Percentiles rank a stretch among this genome's conserved stretches.
phyloP scores from a whole-genome alignment of 1,284 basidiomycete species.

The Apiotrichum laibachii region DNA sequence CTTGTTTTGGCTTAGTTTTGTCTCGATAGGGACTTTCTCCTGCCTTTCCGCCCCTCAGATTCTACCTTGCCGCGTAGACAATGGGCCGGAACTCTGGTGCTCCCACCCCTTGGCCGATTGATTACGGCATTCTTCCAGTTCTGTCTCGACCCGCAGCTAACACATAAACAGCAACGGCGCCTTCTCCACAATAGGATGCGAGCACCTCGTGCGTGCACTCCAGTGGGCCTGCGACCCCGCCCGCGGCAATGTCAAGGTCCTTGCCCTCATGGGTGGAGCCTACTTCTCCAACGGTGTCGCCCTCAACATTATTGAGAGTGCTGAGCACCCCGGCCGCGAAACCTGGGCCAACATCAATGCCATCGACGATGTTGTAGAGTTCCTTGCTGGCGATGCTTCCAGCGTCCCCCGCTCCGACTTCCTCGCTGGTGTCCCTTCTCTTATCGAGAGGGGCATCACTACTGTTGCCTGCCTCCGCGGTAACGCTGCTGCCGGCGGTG shows the following conservation, averaged over 20 bases:
- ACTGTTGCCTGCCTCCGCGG: slow-evolving; percentile 53
- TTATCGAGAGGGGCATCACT: slow-evolving; percentile 50
- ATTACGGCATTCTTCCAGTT: not conserved
- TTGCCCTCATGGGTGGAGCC: slow-evolving; percentile 51
- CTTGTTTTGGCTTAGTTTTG: not conserved
- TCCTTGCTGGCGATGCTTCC: slow-evolving; percentile 40
- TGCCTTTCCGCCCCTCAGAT: no score
- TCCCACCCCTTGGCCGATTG: no score
- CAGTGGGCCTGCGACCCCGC: slow-evolving; percentile 45
- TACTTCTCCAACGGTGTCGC: slow-evolving; percentile 56
- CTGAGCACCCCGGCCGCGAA: slow-evolving; percentile 48
- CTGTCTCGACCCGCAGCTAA: slow-evolving; percentile 1
- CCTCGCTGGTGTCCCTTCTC: slow-evolving; percentile 32
- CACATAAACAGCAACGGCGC: slow-evolving; percentile 50
- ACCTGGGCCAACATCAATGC: slow-evolving; percentile 56
- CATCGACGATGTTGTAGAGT: slow-evolving; percentile 51
- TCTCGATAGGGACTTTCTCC: no score
- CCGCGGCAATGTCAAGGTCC: slow-evolving; percentile 43
- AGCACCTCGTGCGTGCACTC: slow-evolving; percentile 47
- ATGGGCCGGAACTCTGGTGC: no score
- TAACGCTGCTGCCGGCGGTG: slow-evolving; percentile 55
- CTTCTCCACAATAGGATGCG: slow-evolving; percentile 52
- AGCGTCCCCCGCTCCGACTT: slow-evolving; percentile 37
- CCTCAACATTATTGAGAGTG: slow-evolving; percentile 53
- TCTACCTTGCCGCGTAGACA: no score